Evolutionary conservation across 1,139 yeast genomes (phyloP), one percentile per base, ranked within the genome.

Genomic region (Hyphopichia wangnamkhiaoensis): DNA sequence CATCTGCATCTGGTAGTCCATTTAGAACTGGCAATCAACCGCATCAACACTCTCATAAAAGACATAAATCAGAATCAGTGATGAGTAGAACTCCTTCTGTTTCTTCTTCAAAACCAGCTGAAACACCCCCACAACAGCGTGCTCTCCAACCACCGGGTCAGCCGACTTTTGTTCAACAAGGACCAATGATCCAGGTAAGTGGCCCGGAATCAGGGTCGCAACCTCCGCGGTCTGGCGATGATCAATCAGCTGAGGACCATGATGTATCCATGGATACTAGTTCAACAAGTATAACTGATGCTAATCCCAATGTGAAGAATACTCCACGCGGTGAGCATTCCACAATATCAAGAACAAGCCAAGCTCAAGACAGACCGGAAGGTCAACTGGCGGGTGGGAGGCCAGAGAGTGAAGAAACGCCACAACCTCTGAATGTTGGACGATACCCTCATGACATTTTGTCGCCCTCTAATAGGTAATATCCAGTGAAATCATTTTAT

Each of bases 371-470:
- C n/a, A n/a, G n/a, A n/a, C n/a, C n/a, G n/a, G n/a, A n/a, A n/a
- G n/a, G n/a, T n/a, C n/a, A n/a, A n/a, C n/a, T n/a, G n/a, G n/a
- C n/a, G n/a, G n/a, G n/a, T n/a, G n/a, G n/a, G n/a, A n/a, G n/a
- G n/a, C n/a, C n/a, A n/a, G n/a, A n/a, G n/a, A n/a, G n/a, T n/a
- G n/a, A n/a, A n/a, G n/a, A n/a, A n/a, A n/a, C n/a, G n/a, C 42
- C 47, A 27, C 47, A 43, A 31, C 50, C 45, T n/a, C 21, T 18
- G 49, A 50, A 48, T 40, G 38, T 50, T 14, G 55, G 52, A 21
- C 44, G 53, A 24, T 51, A 48, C 35, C 57, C 58, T 9, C 56
- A 54, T 39, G 49, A 54, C 37, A 51, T 52, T 10, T 34, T 52
- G 14, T 52, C 58, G 13, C 45, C 50, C 8, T 30, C 33, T 3